Evolutionary conservation across 345 rosid species (phyloP), one percentile per base, ranked within the genome.

Genomic region (Pistacia integerrima): DNA sequence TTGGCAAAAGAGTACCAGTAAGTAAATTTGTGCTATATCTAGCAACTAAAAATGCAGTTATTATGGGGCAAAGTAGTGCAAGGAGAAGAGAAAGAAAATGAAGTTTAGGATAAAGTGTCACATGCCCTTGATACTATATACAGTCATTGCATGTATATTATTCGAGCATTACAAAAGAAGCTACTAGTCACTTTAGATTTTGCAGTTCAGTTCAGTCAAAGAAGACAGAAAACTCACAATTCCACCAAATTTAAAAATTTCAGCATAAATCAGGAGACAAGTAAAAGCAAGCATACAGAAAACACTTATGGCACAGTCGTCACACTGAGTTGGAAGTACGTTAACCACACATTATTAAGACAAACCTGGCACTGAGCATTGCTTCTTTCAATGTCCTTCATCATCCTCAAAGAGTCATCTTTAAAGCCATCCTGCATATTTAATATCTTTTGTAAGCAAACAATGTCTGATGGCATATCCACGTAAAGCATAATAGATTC

Each of bases 381-480:
- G 67, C 64, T 77, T 77, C 83, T 88, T 80, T 88, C 82, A 55
- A 93, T 91, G 28, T 92, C 94, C 87, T 83, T 96, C 97, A 96
- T 93, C 64, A 93, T 93, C 83, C 76, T 91, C 81, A 90, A 72
- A 28, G 99, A 96, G 76, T 96, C 99, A 73, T 93, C 98, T 79
- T 85, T 89, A 78, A 93, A 93, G 5, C 98, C 99, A 82, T 90
- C 98, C 99, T 96, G 87, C 82, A 93, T 10, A 70, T 85, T 70
- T 59, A 48, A 11, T 67, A 70, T 33, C 11, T 18, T 57, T 8
- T 30, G 67, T 67, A 8, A 82, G 68, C 69, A 65, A 64, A 20
- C 54, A 68, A 41, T 33, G 16, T 76, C 51, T 20, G 38, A 73
- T 11, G 49, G 63, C 49, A 4, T 33, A 25, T 33, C 60, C 20